These are phyloP conservation scores for Lepiota venenata DNA, from an alignment of 768 basidiomycete genomes.

Conservation along the genomic window DNA sequence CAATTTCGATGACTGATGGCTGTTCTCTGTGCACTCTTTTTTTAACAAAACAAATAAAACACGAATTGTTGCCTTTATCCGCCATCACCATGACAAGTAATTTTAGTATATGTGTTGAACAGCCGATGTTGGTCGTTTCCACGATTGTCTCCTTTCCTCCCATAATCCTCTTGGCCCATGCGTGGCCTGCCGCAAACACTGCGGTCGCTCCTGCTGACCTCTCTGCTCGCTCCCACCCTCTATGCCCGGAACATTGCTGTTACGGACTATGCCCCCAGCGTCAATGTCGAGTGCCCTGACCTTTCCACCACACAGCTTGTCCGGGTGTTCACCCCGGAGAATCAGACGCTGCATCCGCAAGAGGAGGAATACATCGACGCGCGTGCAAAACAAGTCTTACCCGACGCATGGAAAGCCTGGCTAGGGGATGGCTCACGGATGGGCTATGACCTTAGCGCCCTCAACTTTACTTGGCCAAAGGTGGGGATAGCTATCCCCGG, in stretches of 20 bases:
- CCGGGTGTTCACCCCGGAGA: conserved; percentile 46
- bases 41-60: conserved; percentile 2
- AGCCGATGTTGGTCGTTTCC: too few species aligned
- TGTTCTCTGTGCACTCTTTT: not conserved
- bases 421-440: conserved; percentile 48
- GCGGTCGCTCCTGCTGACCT: not conserved
- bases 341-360: conserved; percentile 45
- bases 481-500: conserved; percentile 69
- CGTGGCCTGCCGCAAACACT: not conserved
- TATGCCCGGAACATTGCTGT: conserved; percentile 16
- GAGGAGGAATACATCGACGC: conserved; percentile 46
- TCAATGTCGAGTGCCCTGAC: conserved; percentile 49
- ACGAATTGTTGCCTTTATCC: not conserved
- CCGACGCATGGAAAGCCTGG: conserved; percentile 57
- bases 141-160: not conserved
- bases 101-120: too few species aligned
- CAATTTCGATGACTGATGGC: conserved; percentile 40
- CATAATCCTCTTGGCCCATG: not conserved
- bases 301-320: conserved; percentile 43
- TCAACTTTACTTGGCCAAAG: conserved; percentile 41
- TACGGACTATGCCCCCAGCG: conserved; percentile 49
- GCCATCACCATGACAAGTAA: too few species aligned
- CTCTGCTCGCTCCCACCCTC: not conserved
- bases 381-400: conserved; percentile 38
- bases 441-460: conserved; percentile 44